Percentiles rank a stretch among this genome's conserved stretches.
Conservation (phyloP, 2,329 filamentous ascomycete genomes). For the Pyricularia sp. region DNA sequence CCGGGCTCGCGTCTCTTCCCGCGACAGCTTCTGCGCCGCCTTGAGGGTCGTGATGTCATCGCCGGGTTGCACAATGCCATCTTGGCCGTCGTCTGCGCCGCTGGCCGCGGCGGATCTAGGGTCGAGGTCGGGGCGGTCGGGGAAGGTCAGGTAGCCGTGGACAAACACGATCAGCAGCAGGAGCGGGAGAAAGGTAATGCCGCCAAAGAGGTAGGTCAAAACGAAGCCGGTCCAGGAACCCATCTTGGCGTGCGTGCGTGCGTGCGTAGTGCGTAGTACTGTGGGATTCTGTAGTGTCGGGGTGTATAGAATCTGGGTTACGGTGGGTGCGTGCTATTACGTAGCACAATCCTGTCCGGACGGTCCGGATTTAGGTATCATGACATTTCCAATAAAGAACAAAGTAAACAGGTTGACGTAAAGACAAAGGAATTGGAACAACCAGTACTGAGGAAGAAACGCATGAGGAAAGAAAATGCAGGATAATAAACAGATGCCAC, state of each 20-base stretch:
- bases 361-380: neutral
- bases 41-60: constrained; percentile 60
- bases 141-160: constrained; percentile 62
- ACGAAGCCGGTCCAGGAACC: constrained; percentile 50
- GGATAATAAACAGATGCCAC: neutral
- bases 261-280: too few relatives aligned
- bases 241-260: constrained; percentile 27
- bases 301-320: neutral
- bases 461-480: neutral
- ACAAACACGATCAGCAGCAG: constrained; percentile 50
- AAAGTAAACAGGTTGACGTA: neutral
- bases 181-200: constrained; percentile 78
- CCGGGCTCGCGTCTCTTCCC: constrained; percentile 50
- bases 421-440: neutral
- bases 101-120: constrained; percentile 12
- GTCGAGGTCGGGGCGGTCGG: constrained; percentile 35
- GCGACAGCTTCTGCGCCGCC: constrained; percentile 46
- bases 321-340: neutral
- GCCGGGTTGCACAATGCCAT: constrained; percentile 43
- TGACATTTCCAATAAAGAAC: constrained; percentile 2
- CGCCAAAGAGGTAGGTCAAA: constrained; percentile 73
- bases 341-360: constrained; percentile 1
- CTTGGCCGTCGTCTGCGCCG: constrained; percentile 10
- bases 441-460: neutral
- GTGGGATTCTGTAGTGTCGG: neutral